These are phyloP conservation scores for Aspergillus fijiensis DNA, from an alignment of 2,329 filamentous ascomycete genomes.

Conservation along the genomic window DNA sequence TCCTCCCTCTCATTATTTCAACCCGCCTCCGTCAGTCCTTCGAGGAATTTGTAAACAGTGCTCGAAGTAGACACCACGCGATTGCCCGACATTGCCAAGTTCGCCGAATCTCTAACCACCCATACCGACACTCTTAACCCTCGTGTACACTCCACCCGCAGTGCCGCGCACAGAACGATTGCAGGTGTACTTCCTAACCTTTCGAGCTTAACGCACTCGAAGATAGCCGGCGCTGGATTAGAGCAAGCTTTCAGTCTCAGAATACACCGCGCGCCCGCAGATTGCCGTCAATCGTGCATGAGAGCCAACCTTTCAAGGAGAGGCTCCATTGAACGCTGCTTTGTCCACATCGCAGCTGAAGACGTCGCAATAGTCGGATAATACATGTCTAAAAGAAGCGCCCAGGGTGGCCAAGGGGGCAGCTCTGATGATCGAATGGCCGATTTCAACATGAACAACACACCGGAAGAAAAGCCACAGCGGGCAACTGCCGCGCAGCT, in stretches of 20 bases:
- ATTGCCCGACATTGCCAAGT: neutral
- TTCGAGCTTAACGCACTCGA: neutral
- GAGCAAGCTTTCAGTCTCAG: neutral
- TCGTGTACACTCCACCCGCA: neutral
- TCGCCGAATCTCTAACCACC: neutral
- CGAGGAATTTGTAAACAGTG: neutral
- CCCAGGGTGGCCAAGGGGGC: constrained; percentile 36
- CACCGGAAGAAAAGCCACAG: constrained; percentile 47
- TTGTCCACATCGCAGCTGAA: constrained; percentile 19
- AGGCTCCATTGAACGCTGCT: constrained; percentile 8
- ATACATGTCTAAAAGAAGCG: constrained; percentile 44
- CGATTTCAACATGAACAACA: constrained; percentile 40
- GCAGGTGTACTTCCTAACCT: neutral
- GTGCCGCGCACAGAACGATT: neutral
- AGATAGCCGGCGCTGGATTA: neutral
- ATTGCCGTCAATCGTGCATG: constrained; percentile 14
- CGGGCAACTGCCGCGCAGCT: constrained; percentile 56
- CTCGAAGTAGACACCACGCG: neutral
- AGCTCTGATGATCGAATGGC: constrained; percentile 30
- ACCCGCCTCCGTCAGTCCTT: neutral
- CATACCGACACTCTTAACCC: constrained; percentile 4
- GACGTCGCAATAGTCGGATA: constrained; percentile 7
- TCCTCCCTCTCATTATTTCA: neutral
- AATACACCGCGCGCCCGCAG: neutral
- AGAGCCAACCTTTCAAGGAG: constrained; percentile 9